Percentiles rank a stretch among this genome's conserved stretches.
These are phyloP conservation scores for Aschersonia sp. DNA, from an alignment of 2,329 filamentous ascomycete genomes.

Conservation along the genomic window DNA sequence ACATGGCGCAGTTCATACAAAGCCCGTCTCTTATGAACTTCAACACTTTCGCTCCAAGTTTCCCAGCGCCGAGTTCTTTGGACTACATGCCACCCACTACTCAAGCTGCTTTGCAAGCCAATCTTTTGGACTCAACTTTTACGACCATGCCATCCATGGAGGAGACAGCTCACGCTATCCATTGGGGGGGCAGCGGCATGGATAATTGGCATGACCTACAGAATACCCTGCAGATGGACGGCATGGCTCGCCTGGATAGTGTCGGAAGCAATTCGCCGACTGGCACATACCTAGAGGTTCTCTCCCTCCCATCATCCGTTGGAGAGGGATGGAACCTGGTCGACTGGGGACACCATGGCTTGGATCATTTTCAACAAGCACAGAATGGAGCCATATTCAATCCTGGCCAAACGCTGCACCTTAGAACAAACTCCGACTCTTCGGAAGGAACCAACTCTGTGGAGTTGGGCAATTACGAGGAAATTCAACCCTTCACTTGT, in stretches of 20 bases:
- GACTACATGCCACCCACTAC: conserved; percentile 49
- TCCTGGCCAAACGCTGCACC: conserved; percentile 77
- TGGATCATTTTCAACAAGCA: conserved; percentile 41
- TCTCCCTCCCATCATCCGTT: conserved; percentile 67
- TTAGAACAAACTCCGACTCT: conserved; percentile 76
- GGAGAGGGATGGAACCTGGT: conserved; percentile 82
- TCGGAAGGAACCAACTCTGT: conserved; percentile 55
- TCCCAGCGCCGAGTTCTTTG: conserved; percentile 36
- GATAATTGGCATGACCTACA: conserved; percentile 73
- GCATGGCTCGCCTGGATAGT: conserved; percentile 22
- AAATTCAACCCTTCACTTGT: conserved; percentile 55
- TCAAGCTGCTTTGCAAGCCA: conserved; percentile 48
- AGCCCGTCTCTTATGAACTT: conserved; percentile 42
- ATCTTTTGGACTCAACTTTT: conserved; percentile 52
- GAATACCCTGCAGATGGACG: conserved; percentile 39
- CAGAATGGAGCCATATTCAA: conserved; percentile 69
- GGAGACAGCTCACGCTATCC: conserved; percentile 38
- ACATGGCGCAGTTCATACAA: conserved; percentile 39
- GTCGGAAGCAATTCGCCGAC: conserved; percentile 31
- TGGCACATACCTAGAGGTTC: conserved; percentile 61
- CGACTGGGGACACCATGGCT: conserved; percentile 55
- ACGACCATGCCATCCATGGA: conserved; percentile 41
- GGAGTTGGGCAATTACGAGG: conserved; percentile 69
- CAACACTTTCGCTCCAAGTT: conserved; percentile 34
- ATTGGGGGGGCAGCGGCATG: conserved; percentile 47